Evolutionary conservation across 2,329 filamentous ascomycete species (phyloP).

Genomic region (Pseudogymnoascus sp.): DNA sequence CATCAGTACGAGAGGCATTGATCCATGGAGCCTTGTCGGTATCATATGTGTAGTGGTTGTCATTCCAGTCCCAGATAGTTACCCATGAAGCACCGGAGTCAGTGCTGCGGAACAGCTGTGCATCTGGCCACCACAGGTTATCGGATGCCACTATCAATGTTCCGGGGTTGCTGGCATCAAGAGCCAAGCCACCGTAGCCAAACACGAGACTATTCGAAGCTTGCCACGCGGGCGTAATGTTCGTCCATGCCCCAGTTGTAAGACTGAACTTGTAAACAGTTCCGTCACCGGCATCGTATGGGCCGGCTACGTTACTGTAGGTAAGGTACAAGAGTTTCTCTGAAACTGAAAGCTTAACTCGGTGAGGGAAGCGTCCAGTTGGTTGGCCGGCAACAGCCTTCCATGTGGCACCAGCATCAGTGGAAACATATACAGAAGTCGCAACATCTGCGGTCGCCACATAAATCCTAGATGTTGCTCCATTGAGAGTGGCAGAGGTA

Average conservation of each 20-base stretch:
- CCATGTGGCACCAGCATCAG: slow-evolving; percentile 47
- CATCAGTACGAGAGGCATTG: slow-evolving; percentile 39
- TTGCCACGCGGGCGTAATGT: slow-evolving; percentile 47
- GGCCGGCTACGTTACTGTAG: slow-evolving; percentile 47
- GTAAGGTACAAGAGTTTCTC: slow-evolving; percentile 48
- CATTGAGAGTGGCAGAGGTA: slow-evolving; percentile 37
- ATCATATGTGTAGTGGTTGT: slow-evolving; percentile 41
- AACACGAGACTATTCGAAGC: slow-evolving; percentile 35
- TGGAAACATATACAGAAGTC: slow-evolving; percentile 45
- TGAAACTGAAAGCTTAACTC: slow-evolving; percentile 40
- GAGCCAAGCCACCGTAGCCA: slow-evolving; percentile 47
- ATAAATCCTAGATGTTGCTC: slow-evolving; percentile 48
- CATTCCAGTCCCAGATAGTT: slow-evolving; percentile 42
- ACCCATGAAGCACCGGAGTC: slow-evolving; percentile 43
- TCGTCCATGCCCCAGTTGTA: slow-evolving; percentile 38
- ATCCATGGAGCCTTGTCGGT: slow-evolving; percentile 46
- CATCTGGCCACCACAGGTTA: slow-evolving; percentile 54
- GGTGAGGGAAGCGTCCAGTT: slow-evolving; percentile 44
- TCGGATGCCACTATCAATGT: slow-evolving; percentile 48
- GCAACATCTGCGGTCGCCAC: slow-evolving; percentile 48
- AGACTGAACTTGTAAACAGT: slow-evolving; percentile 49
- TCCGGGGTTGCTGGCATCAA: slow-evolving; percentile 46
- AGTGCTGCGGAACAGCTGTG: slow-evolving; percentile 45
- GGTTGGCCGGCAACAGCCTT: slow-evolving; percentile 42
- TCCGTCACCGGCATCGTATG: slow-evolving; percentile 47